phyloP scores from a whole-genome alignment of 139 green algal species.

The Chlorella sp. region DNA sequence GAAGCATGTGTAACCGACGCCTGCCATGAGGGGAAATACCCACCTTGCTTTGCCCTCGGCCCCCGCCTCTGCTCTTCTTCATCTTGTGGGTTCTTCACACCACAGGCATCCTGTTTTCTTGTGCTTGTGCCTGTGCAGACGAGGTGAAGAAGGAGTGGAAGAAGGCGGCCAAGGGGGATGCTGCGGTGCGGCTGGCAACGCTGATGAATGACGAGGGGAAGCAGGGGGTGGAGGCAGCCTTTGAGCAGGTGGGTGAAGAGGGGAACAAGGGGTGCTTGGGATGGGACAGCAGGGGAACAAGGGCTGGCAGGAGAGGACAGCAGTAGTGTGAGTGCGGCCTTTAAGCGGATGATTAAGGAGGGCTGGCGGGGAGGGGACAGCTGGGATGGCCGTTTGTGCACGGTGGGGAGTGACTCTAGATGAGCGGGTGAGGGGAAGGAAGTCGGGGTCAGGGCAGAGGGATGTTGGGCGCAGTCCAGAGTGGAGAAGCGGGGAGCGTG shows the following conservation, averaged over 20 bases:
- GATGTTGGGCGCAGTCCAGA: too few relatives aligned
- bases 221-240: slow-evolving; percentile 80
- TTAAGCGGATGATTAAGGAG: slow-evolving; percentile 48
- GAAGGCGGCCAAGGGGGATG: slow-evolving; percentile 91
- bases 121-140: slow-evolving; percentile 57
- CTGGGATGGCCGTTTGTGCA: too few relatives aligned
- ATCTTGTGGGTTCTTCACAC: not conserved
- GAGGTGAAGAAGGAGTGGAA: slow-evolving; percentile 80
- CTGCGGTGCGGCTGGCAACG: slow-evolving; percentile 70
- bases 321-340: slow-evolving; percentile 79
- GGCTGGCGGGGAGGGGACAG: not conserved
- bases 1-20: too few relatives aligned
- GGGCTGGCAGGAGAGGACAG: slow-evolving; percentile 58
- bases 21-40: too few relatives aligned
- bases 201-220: slow-evolving; percentile 73
- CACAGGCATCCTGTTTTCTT: too few relatives aligned
- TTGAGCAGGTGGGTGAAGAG: slow-evolving; percentile 51
- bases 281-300: too few relatives aligned
- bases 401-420: too few relatives aligned
- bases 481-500: too few relatives aligned
- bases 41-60: too few relatives aligned
- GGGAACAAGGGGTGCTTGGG: not conserved
- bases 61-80: not conserved
- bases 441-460: too few relatives aligned
- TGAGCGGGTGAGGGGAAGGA: too few relatives aligned